A percentile compares a stretch with the other conserved stretches of the same genome.
Conservation (phyloP, 352 stramenopile species). For the Elongisporangium undulatum region DNA sequence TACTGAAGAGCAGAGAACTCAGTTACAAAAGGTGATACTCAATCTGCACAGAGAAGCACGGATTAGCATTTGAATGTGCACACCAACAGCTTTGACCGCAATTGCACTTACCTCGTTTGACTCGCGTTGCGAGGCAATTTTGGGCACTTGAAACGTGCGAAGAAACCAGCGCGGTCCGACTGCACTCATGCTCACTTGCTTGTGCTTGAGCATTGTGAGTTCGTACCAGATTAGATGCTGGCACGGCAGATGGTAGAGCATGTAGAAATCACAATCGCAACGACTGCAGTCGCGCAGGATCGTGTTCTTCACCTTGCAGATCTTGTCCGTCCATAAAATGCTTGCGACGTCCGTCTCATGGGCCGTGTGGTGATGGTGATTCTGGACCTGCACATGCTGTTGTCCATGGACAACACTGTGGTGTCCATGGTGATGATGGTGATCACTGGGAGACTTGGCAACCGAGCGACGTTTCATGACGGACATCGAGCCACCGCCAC, state of each 20-base stretch:
- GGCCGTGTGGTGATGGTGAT: conserved; percentile 3
- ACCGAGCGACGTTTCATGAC: conserved; percentile 20
- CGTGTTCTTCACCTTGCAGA: conserved; percentile 54
- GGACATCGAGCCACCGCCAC: conserved; percentile 13
- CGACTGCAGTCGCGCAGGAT: conserved; percentile 51
- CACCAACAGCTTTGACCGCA: background rate
- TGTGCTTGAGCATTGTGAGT: conserved; percentile 51
- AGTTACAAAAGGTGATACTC: conserved; percentile 61
- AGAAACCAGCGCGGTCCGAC: conserved; percentile 62
- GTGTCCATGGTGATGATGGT: background rate
- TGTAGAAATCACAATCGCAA: conserved; percentile 68
- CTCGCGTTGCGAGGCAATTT: conserved; percentile 48
- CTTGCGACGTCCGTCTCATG: conserved; percentile 24
- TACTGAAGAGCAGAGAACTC: conserved; percentile 25
- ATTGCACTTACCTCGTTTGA: conserved; percentile 52
- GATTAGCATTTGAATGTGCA: background rate
- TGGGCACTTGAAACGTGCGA: conserved; percentile 61
- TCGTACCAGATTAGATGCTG: conserved; percentile 78
- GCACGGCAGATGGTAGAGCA: conserved; percentile 59
- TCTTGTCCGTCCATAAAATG: conserved; percentile 36
- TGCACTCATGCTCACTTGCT: conserved; percentile 57
- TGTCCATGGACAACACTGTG: conserved; percentile 1
- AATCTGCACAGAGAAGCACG: conserved; percentile 20
- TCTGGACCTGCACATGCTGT: background rate
- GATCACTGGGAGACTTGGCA: conserved; percentile 1